Evolutionary conservation across 1,284 basidiomycete species (phyloP), one percentile per base, ranked within the genome.

Genomic region (Moesziomyces sp.): DNA sequence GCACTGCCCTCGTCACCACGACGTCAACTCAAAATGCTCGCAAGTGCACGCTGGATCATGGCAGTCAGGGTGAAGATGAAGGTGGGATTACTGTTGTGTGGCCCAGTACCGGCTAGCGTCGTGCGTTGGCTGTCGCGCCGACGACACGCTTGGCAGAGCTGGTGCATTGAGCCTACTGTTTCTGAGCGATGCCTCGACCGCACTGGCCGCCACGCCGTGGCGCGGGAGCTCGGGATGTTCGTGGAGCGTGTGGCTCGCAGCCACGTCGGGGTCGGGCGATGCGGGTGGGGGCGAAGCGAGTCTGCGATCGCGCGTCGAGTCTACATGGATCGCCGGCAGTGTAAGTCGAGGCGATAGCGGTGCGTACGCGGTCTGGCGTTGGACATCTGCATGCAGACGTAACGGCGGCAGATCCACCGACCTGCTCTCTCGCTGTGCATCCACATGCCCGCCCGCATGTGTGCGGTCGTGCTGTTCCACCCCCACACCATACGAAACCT

Each of bases 371-470:
- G 52, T 51, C 10, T 40, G 45, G 30, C 52, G 35, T 24, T 21
- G 11, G 8, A 38, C 33, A 33, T 61, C 59, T 3, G 43, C 14
- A 11, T 35, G 53, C n/a, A 52, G 59, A 2, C 64, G 64, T 3
- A 67, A 47, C 21, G 58, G 58, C 7, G 64, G 64, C 0, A 67
- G 54, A 13, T 56, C 64, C 50, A 67, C 51, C 3, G 54, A 48
- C 2, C 64, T 42, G 21, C 52, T 40, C 14, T 24, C 14, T 18
- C 40, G 30, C 0, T 28, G 28, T 26, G 26, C 19, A 3, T 44
- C 50, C 1, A 46, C 35, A 21, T 51, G 51, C 5, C 47, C 45
- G 11, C 33, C 21, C n/a, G 24, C n/a, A 7, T 52, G 51, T 13
- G 7, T 16, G 5, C 49, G 49, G 16, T 26, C 40, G 46, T 56